Percentiles rank a stretch among this genome's conserved stretches.
Conservation (phyloP, 2,329 filamentous ascomycete genomes). For the Scedosporium minutisporum region DNA sequence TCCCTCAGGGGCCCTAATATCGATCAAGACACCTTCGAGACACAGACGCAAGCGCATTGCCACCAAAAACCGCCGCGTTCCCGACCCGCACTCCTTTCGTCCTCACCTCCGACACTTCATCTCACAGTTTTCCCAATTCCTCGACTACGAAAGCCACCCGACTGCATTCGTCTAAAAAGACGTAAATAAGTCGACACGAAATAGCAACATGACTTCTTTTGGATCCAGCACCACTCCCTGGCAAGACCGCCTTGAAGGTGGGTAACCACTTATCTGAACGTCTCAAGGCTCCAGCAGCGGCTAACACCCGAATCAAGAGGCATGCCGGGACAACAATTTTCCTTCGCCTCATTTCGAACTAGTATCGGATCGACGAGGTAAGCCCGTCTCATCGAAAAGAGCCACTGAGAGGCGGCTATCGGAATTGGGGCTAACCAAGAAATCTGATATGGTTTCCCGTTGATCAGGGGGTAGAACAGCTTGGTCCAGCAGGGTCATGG, state of each 20-base stretch:
- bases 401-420: background rate
- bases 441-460: background rate
- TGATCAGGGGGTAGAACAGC: conserved; percentile 72
- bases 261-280: conserved; percentile 8
- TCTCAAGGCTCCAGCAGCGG: background rate
- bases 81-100: no score
- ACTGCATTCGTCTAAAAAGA: background rate
- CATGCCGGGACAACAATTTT: conserved; percentile 45
- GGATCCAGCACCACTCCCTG: conserved; percentile 25
- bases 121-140: background rate
- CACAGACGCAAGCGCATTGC: no score
- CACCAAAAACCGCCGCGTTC: background rate
- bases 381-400: conserved; percentile 11
- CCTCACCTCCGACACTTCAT: no score
- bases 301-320: conserved; percentile 30
- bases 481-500: conserved; percentile 75
- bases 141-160: background rate
- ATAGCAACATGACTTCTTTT: conserved; percentile 9
- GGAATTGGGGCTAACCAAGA: background rate
- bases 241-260: conserved; percentile 50
- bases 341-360: conserved; percentile 55
- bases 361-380: conserved; percentile 67
- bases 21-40: background rate
- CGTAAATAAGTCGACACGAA: background rate
- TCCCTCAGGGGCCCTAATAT: background rate